Evolutionary conservation across 805 yeast species (phyloP), one percentile per base, ranked within the genome.

Genomic region (Yarrowia keelungensis): DNA sequence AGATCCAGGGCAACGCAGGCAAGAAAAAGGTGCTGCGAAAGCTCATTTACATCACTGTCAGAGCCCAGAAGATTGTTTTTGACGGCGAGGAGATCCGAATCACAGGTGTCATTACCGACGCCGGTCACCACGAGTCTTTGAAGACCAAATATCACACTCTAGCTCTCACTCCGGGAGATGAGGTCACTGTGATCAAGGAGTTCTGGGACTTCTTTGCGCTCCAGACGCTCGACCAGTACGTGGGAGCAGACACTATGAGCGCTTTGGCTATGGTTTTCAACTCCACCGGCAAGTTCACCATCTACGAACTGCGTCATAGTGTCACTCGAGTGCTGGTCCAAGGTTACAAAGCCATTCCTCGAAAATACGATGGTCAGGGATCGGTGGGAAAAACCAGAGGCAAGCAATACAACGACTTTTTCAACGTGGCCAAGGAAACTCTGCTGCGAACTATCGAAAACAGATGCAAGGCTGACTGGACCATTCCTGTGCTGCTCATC

Each of bases 11-110:
- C 45, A 62, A 41, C 15, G 43, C 54, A 15, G 65, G 65, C 51
- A 62, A 62, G 67, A 47, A 47, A 32, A 62, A 62, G 56, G 56
- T 49, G 56, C 43, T 47, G 5, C 45, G 67, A 47, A 46, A 47
- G 16, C 56, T 62, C 54, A 62, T 62, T 8, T 22, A 49, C 16
- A n/a, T 62, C 54, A 62, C 67, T 5, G 32, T 47, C 15, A 46
- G 47, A 5, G 54, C 56, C 19, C 54, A 47, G 38, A 62, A 62
- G 32, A 47, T 62, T 49, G 67, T 62, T 8, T 62, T 62, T 22
- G 67, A 62, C 47, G 67, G 67, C 26, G 67, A 62, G 45, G 56
- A 62, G 56, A 36, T 62, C n/a, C 67, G 67, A 47, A 38, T 62
- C 47, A 62, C 67, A 19, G 67, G 67, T 8, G 39, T 47, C 16